Base-by-base conservation (phyloP, 306 rosid genomes). In the Macrotyloma uniflorum region DNA sequence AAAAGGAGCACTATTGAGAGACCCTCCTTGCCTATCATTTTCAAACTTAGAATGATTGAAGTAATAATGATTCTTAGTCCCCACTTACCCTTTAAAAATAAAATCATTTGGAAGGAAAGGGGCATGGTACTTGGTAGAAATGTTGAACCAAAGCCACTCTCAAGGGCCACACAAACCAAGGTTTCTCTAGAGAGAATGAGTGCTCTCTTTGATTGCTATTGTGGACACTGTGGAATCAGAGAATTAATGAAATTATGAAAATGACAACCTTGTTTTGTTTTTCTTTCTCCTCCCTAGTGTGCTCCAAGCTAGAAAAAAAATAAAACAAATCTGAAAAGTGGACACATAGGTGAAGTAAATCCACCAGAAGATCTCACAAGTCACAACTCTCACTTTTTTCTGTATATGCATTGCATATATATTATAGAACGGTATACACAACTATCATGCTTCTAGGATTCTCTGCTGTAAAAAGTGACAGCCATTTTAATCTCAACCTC, bases 21-120 rank as follows among this genome's bases (percentile, higher is more conserved):
- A 70, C 83, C 66, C 53, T 38, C 15, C 54, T 69, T 74, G 51
- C 76, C 63, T 74, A 77, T 85, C 86, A 80, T 80, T 88, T 89
- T 91, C 94, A 82, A 89, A 73, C 33, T 36, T 49, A 78, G 79
- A 86, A 90, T 89, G 86, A 92, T 86, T 88, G 88, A 40, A 69
- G 89, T 78, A 89, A 90, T 84, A 81, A 86, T 86, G 77, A 84
- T 74, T 79, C 80, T 22, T 55, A 74, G 87, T 79, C 85, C 86
- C 89, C 91, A 89, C 93, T 78, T 79, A 24, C 30, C 78, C 55
- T 68, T 66, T 10, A 45, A 55, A 54, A 46, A 47, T 46, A 3
- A 58, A 82, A 76, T 64, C 83, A 53, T 36, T 24, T 14, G 68
- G 63, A 77, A 80, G 47, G 73, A 73, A 50, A 72, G 75, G 82